Evolutionary conservation across 768 basidiomycete genomes (phyloP), one percentile per base, ranked within the genome.

Genomic region (Trametes punicea): DNA sequence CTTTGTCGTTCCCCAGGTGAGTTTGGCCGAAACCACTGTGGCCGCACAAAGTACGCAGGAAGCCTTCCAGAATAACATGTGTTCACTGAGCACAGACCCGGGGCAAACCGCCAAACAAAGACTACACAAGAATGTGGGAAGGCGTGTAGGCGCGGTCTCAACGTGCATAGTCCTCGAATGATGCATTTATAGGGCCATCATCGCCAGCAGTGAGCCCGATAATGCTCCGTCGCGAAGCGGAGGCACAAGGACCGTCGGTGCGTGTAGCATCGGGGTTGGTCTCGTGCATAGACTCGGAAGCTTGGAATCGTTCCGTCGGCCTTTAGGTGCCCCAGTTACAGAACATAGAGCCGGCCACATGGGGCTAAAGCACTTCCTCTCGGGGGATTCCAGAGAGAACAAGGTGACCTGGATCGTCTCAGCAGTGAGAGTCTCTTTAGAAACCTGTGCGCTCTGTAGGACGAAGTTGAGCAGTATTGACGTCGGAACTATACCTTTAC

Each of bases 1-100:
- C 59, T 82, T 68, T 4, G 70, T 84, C 13, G 73, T 71, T 11
- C 71, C 73, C 83, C 83, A 84, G 6, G 78, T 74, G 2, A 80
- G 69, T 48, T 64, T 62, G 40, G 58, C 64, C n/a, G 55, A 34
- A 8, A 46, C 62, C 10, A 51, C 33, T 31, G 62, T 54, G 18
- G 55, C 55, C 34, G 59, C 57, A 25, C 26, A 51, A 21, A 61
- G 55, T 23, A 57, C 30, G 30, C 20, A 44, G 20, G 34, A 36
- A 34, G 41, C 25, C 27, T 49, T 36, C 57, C 41, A 48, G 47
- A 62, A 54, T 38, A 57, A 51, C 44, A 51, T 54, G 38, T 42
- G 6, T 13, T 41, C 38, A 46, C 27, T 51, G 29, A 36, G 41
- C 48, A 40, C 42, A 33, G 44, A 42, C 41, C 53, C 13, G 34